Evolutionary conservation across 352 stramenopile genomes (phyloP), one percentile per base, ranked within the genome.

Genomic region (Pythium coloratum): DNA sequence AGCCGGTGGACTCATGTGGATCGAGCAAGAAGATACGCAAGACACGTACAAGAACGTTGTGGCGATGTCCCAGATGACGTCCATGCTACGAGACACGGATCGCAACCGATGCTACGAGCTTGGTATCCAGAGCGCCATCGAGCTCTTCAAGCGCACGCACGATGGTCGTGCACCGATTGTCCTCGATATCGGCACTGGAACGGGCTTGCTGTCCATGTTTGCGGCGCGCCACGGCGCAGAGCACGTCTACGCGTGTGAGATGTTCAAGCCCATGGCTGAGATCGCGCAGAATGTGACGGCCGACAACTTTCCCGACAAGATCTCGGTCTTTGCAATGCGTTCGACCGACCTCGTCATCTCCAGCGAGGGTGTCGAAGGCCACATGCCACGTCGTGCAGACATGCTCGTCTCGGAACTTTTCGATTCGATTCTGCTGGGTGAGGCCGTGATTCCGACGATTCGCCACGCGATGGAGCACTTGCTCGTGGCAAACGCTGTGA

Each of bases 331-430:
- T 49, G 73, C 84, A 24, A 67, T 89, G 55, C 82, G 84, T 12
- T 94, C 84, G n/a, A 94, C 85, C 13, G 83, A 91, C 24, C 69
- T 96, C 42, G 70, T 72, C 16, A 78, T 95, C 7, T 64, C 66
- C 5, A 20, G 53, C 0, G 67, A 77, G 0, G 63, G 36, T 18
- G 56, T 26, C 0, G 46, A 55, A 18, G 65, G 66, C 10, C 77
- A 92, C 56, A 55, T 94, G 51, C 86, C 84, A 8, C 65, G 69
- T 36, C 86, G 87, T 18, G 88, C 89, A 3, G 92, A 98, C 58
- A 85, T 98, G 73, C 76, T 97, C n/a, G 91, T 98, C 44, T 97
- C 91, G 9, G 93, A 98, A 78, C 83, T 97, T 26, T 93, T 97
- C 55, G 93, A 98, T 78, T 97, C 89, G 67, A 80, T 92, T 2